Percentiles rank a stretch among this genome's conserved stretches.
Evolutionary conservation across 2,329 filamentous ascomycete species (phyloP).

Genomic region (Xylaria digitata): DNA sequence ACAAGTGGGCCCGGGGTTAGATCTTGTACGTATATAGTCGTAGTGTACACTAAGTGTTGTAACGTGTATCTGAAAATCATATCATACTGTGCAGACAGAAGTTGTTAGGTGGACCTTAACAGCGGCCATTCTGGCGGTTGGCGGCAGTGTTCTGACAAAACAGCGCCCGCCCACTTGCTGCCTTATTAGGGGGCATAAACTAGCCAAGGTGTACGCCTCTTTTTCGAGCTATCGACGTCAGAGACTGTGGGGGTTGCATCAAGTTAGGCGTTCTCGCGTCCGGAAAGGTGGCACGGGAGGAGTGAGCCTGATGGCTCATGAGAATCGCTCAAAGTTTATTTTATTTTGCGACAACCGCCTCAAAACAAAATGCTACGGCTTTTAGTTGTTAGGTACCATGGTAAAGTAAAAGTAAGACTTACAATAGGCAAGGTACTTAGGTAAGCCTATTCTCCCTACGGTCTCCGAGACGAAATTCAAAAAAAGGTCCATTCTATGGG

Average conservation of each 20-base stretch:
- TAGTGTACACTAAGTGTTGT: too few species aligned
- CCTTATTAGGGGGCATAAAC: not conserved
- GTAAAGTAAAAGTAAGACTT: not conserved
- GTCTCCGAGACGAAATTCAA: not conserved
- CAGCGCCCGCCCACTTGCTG: slow-evolving; percentile 7
- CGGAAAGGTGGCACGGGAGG: slow-evolving; percentile 8
- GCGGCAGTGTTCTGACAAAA: slow-evolving; percentile 15
- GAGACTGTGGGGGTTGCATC: slow-evolving; percentile 27
- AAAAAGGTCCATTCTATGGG: not conserved
- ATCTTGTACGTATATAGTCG: slow-evolving; percentile 11
- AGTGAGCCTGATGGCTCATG: slow-evolving; percentile 24
- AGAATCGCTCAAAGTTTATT: not conserved
- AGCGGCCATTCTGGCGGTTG: slow-evolving; percentile 9
- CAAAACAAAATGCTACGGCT: not conserved
- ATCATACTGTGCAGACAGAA: slow-evolving; percentile 2
- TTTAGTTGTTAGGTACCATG: not conserved
- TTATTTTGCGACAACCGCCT: slow-evolving; percentile 6
- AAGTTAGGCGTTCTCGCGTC: slow-evolving; percentile 28
- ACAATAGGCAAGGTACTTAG: not conserved
- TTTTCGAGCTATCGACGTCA: slow-evolving; percentile 22
- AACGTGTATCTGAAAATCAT: slow-evolving; percentile 5
- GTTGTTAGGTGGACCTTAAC: slow-evolving; percentile 10
- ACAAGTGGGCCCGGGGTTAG: slow-evolving; percentile 35
- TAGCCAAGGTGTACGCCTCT: slow-evolving; percentile 6
- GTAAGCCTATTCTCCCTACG: not conserved